Base-by-base conservation (phyloP, 306 rosid species). In the Leucaena leucocephala region DNA sequence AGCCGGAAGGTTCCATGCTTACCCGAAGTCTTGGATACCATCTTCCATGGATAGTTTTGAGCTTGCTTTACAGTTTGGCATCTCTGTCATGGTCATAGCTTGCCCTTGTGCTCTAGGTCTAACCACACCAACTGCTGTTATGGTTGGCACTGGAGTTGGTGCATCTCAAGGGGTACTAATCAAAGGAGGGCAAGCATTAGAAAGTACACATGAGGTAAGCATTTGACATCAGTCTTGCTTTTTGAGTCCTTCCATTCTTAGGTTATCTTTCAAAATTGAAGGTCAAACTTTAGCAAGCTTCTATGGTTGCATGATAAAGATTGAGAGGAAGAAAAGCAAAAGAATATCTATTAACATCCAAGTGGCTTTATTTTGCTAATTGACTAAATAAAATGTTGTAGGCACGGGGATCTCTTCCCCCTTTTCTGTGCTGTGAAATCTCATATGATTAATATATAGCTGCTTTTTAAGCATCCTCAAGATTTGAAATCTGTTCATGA, bases 131-230 rank as follows among this genome's bases (percentile, higher is more conserved):
- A 94, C 98, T 0, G 97, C 97, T 3, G 93, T 94, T 57, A 92
- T 94, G 98, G 98, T 94, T 63, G 98, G 98, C 13, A 94, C 97
- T 3, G 97, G 98, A 39, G 97, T 94, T 40, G 98, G 98, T 48
- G 98, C 98, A 50, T 88, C 94, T 68, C 97, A 89, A 74, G 98
- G 98, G 45, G 91, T 94, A 55, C 87, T 94, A 57, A 92, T 94
- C 83, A 94, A 94, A 90, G 98, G 98, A 2, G 98, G 98, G 36
- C 94, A 87, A 76, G 97, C 98, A 21, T 83, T 94, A 76, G 97
- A 92, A 80, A 90, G 87, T 82, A 92, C 98, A 0, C 97, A 88
- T 76, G 92, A 94, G 94, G 98, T 92, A 35, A 66, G 84, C 40
- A 82, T 67, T 64, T 55, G 36, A 21, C 45, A 80, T 77, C 21